phyloP scores from a whole-genome alignment of 1,139 yeast species.

The Hansenula sp. region DNA sequence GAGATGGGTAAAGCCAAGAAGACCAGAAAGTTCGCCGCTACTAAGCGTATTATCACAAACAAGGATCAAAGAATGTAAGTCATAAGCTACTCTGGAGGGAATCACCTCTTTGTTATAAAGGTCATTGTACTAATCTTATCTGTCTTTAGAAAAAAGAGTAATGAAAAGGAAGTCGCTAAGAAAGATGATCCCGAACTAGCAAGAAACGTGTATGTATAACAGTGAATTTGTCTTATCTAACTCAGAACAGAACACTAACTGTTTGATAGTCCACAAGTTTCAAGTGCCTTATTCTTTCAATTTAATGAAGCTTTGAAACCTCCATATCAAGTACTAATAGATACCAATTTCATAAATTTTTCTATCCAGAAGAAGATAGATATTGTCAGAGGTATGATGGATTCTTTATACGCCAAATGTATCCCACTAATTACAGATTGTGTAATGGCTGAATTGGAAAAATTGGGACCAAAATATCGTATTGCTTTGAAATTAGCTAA shows the following conservation, averaged over 20 bases:
- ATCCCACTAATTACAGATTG: slow-evolving; percentile 95
- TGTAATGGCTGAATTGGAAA: slow-evolving; percentile 96
- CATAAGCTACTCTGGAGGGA: too few relatives aligned
- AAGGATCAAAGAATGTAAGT: slow-evolving; percentile 64
- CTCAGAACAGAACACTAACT: slow-evolving; percentile 1
- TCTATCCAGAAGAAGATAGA: slow-evolving; percentile 94
- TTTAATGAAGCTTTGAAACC: slow-evolving; percentile 92
- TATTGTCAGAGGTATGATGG: slow-evolving; percentile 94
- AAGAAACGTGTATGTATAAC: slow-evolving; percentile 45
- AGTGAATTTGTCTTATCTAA: neutral
- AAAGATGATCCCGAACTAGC: slow-evolving; percentile 78
- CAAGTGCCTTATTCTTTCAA: slow-evolving; percentile 93
- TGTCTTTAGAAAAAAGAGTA: slow-evolving; percentile 31
- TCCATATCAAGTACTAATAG: slow-evolving; percentile 92
- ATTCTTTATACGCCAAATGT: slow-evolving; percentile 88
- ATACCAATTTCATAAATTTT: slow-evolving; percentile 94
- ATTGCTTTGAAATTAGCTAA: slow-evolving; percentile 90
- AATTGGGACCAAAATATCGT: slow-evolving; percentile 89
- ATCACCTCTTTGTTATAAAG: neutral
- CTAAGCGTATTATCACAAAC: slow-evolving; percentile 72
- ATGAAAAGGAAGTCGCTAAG: slow-evolving; percentile 28
- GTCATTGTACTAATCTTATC: slow-evolving; percentile 1
- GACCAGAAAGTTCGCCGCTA: slow-evolving; percentile 93
- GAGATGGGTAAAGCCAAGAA: slow-evolving; percentile 96
- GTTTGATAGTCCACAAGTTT: slow-evolving; percentile 71